Percentiles rank a stretch among this genome's conserved stretches.
Conservation (phyloP, 371 early-diverging fungal genomes). For the Synchytrium microbalum region DNA sequence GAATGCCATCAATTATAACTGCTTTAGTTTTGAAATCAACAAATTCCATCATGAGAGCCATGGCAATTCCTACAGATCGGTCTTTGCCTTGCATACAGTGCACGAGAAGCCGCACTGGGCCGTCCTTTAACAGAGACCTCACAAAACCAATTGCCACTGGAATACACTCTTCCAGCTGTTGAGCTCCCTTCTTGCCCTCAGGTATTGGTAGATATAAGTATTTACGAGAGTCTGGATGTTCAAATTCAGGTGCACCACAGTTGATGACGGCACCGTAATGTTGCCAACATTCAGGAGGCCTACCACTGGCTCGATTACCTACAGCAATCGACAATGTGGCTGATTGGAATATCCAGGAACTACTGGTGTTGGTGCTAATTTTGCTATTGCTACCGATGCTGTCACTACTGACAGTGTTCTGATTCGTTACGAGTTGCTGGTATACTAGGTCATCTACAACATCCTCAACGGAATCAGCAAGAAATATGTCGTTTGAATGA, state of each 20-base stretch:
- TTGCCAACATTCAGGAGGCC: slow-evolving; percentile 48
- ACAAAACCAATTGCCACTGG: slow-evolving; percentile 48
- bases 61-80: slow-evolving; percentile 67
- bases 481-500: no score
- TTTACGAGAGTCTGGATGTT: slow-evolving; percentile 18
- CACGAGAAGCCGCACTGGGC: slow-evolving; percentile 34
- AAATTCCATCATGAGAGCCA: slow-evolving; percentile 53
- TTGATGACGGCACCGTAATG: slow-evolving; percentile 57
- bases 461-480: no score
- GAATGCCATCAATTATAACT: slow-evolving; percentile 14
- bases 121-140: slow-evolving; percentile 24
- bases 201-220: slow-evolving; percentile 59
- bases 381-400: no score
- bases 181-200: slow-evolving; percentile 65
- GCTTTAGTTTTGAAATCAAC: slow-evolving; percentile 40
- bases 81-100: slow-evolving; percentile 59
- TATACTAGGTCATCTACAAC: no score
- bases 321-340: no score
- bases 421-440: no score
- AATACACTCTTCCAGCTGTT: slow-evolving; percentile 44
- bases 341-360: no score
- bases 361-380: no score
- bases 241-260: slow-evolving; percentile 46
- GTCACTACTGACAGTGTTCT: no score
- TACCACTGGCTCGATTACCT: slow-evolving; percentile 18